Base-by-base conservation (phyloP, 768 basidiomycete genomes). In the Sistotremastrum suecicum region DNA sequence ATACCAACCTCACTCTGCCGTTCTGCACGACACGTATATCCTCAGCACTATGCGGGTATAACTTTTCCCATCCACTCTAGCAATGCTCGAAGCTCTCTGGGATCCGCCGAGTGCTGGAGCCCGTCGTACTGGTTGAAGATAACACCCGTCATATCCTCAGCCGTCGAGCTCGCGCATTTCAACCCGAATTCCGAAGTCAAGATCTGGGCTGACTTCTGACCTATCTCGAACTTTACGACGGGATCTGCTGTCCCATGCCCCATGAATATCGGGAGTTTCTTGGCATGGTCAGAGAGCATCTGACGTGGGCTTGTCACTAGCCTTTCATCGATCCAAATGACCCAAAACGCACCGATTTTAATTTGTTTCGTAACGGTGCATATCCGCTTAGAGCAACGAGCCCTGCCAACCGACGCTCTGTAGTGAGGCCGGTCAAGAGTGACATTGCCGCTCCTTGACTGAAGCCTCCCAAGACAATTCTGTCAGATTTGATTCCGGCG, bases 401-500 rank as follows among this genome's bases (percentile, higher is more conserved):
- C 3, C 88, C 89, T 2, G 71, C 87, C 10, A 91, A 66, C 53
- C 77, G 78, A 48, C 74, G 66, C 51, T 77, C 75, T 3, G 66
- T 68, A 2, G 76, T 82, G 47, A 92, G 64, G 5, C 78, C 87
- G 3, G 78, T 76, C 42, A 91, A 63, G n/a, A 90, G 66, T 5
- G 78, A 71, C 69, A 92, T 80, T 28, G 80, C 75, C 37, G 70
- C 85, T 35, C 87, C 90, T 59, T 94, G 90, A 49, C 79, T 83
- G 65, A 92, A 94, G 7, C 91, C 91, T 34, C 87, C 89, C 28
- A 97, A 62, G 33, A 94, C 72, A 54, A 94, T 83, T 43, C 83
- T 75, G 45, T 70, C 67, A 29, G 80, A 64, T 6, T 76, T 70
- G 44, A 82, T 75, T 34, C 85, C 85, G 5, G 70, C 67, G 41